Evolutionary conservation across 768 basidiomycete genomes (phyloP).

Genomic region (Boletus vinaceobasis): DNA sequence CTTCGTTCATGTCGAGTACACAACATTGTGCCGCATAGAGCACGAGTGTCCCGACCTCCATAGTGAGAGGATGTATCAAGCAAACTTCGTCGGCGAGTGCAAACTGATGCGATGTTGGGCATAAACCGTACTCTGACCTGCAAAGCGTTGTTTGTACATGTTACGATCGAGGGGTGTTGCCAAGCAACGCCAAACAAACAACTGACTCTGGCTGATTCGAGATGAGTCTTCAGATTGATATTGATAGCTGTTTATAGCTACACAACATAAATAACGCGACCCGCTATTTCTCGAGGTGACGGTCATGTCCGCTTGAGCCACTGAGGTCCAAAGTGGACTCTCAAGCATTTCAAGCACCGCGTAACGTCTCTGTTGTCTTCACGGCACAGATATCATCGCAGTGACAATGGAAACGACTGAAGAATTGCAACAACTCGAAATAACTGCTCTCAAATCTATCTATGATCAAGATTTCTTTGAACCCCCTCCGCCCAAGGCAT

Average conservation of each 20-base stretch:
- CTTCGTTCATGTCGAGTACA: too few relatives aligned
- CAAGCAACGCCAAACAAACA: constrained; percentile 18
- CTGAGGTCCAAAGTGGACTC: constrained; percentile 63
- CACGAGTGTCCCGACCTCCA: too few relatives aligned
- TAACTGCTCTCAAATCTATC: constrained; percentile 76
- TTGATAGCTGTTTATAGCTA: constrained; percentile 9
- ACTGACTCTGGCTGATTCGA: constrained; percentile 13
- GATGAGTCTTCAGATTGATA: neutral
- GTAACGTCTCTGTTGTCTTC: constrained; percentile 30
- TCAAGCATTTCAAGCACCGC: constrained; percentile 53
- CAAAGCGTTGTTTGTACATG: constrained; percentile 18
- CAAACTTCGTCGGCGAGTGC: too few relatives aligned
- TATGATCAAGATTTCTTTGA: constrained; percentile 76
- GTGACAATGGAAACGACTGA: constrained; percentile 65
- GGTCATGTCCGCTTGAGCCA: constrained; percentile 71
- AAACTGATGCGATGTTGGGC: too few relatives aligned
- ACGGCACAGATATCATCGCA: constrained; percentile 10
- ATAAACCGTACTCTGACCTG: too few relatives aligned
- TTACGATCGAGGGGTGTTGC: constrained; percentile 15
- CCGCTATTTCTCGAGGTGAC: constrained; percentile 8
- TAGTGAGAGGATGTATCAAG: too few relatives aligned
- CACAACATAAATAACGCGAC: neutral
- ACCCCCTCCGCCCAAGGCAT: constrained; percentile 71
- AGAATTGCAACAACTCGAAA: constrained; percentile 67
- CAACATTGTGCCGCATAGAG: too few relatives aligned